Conservation (phyloP, 352 stramenopile genomes). For the Globisporangium iwayamae region DNA sequence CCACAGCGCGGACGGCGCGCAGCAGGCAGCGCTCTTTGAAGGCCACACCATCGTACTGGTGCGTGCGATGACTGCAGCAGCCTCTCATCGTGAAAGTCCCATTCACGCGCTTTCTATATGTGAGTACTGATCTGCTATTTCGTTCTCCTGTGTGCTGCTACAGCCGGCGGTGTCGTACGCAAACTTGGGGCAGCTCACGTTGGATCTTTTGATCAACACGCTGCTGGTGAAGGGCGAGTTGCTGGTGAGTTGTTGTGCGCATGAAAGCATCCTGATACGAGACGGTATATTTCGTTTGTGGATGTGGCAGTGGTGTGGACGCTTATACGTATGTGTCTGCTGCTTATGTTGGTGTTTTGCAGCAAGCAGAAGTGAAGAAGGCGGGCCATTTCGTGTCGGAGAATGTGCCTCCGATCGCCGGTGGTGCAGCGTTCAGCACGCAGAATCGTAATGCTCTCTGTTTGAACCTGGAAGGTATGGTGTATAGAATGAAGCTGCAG, state of each 20-base stretch:
- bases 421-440: conserved; percentile 44
- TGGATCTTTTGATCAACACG: conserved; percentile 79
- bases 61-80: background rate
- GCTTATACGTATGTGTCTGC: background rate
- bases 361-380: conserved; percentile 39
- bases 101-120: background rate
- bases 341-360: background rate
- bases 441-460: conserved; percentile 47
- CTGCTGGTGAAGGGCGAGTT: conserved; percentile 43
- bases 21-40: conserved; percentile 31
- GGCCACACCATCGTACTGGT: conserved; percentile 59
- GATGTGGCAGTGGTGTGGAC: background rate
- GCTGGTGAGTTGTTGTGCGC: conserved; percentile 30
- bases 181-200: conserved; percentile 75
- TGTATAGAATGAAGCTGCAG: background rate
- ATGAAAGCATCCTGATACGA: background rate
- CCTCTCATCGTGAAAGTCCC: background rate
- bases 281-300: background rate
- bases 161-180: conserved; percentile 75
- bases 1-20: background rate
- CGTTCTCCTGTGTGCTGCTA: background rate
- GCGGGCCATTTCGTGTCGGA: conserved; percentile 63
- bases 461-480: conserved; percentile 70
- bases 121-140: background rate
- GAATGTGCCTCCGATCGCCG: conserved; percentile 57